phyloP scores from a whole-genome alignment of 2,329 filamentous ascomycete species.

The Cordyceps cicadae region DNA sequence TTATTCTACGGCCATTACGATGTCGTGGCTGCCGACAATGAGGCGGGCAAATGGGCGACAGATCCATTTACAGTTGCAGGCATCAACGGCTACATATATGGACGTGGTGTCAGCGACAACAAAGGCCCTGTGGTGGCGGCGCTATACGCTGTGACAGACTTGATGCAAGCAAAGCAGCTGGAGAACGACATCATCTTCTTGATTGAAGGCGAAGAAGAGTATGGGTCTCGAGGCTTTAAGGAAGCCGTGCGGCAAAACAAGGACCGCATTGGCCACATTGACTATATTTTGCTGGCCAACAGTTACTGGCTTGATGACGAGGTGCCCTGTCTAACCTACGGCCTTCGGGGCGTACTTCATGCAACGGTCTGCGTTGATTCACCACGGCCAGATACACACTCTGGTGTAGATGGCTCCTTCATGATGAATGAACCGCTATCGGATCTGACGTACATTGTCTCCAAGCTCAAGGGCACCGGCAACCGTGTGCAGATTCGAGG shows the following conservation, averaged over 20 bases:
- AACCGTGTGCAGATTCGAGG: slow-evolving; percentile 78
- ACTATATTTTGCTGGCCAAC: slow-evolving; percentile 93
- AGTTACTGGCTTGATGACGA: slow-evolving; percentile 98
- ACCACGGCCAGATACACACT: slow-evolving; percentile 80
- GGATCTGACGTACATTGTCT: slow-evolving; percentile 76
- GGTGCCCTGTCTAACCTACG: slow-evolving; percentile 91
- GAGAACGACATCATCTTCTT: slow-evolving; percentile 87
- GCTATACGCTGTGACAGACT: slow-evolving; percentile 83
- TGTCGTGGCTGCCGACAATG: slow-evolving; percentile 82
- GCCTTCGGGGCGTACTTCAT: slow-evolving; percentile 85
- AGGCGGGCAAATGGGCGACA: slow-evolving; percentile 71
- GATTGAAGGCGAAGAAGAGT: slow-evolving; percentile 95
- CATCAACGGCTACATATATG: slow-evolving; percentile 86
- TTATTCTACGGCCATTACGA: slow-evolving; percentile 98
- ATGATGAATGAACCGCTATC: slow-evolving; percentile 87
- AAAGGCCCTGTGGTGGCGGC: slow-evolving; percentile 94
- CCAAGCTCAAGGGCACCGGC: slow-evolving; percentile 70
- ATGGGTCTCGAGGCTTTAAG: slow-evolving; percentile 83
- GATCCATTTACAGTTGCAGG: slow-evolving; percentile 89
- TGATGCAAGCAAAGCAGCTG: slow-evolving; percentile 74
- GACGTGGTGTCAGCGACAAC: slow-evolving; percentile 93
- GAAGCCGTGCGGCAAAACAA: slow-evolving; percentile 75
- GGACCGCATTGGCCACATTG: slow-evolving; percentile 75
- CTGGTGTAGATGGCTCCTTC: slow-evolving; percentile 90
- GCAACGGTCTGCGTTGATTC: slow-evolving; percentile 85